Evolutionary conservation across 345 rosid species (phyloP).

Genomic region (Hypericum androsaemum): DNA sequence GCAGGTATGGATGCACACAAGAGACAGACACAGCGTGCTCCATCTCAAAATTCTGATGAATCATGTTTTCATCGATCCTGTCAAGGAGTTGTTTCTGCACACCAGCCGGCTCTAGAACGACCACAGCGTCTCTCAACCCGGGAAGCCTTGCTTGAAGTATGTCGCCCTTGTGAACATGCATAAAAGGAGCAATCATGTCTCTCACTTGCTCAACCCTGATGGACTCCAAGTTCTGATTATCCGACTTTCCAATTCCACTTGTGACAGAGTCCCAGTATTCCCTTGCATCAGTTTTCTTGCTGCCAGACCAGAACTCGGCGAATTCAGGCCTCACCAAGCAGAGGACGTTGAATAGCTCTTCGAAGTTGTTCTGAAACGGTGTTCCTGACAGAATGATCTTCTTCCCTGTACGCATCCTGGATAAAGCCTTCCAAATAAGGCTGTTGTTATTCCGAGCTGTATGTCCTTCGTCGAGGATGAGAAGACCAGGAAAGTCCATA

Average conservation of each 20-base stretch:
- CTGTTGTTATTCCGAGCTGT: conserved; percentile 52
- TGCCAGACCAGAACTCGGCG: background rate
- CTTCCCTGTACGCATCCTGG: conserved; percentile 37
- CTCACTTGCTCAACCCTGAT: conserved; percentile 21
- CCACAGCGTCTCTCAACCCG: conserved; percentile 50
- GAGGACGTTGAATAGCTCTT: conserved; percentile 52
- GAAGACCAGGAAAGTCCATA: conserved; percentile 36
- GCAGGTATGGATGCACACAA: conserved; percentile 58
- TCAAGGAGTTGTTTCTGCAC: conserved; percentile 36
- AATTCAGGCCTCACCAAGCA: conserved; percentile 43
- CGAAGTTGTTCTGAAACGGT: conserved; percentile 70
- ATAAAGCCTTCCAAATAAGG: conserved; percentile 49
- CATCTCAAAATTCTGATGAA: conserved; percentile 7
- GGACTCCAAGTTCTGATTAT: conserved; percentile 10
- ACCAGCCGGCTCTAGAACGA: conserved; percentile 36
- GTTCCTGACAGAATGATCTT: conserved; percentile 81
- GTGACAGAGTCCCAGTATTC: conserved; percentile 25
- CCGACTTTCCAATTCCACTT: conserved; percentile 19
- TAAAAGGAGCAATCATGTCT: conserved; percentile 42
- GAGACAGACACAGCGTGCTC: conserved; percentile 37
- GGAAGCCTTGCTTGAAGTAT: conserved; percentile 54
- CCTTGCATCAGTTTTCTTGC: conserved; percentile 17
- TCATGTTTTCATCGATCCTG: conserved; percentile 1
- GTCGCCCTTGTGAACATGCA: conserved; percentile 59
- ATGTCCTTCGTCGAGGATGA: conserved; percentile 79